Conservation (phyloP, 371 early-diverging fungal genomes). For the Mortierella sp. region DNA sequence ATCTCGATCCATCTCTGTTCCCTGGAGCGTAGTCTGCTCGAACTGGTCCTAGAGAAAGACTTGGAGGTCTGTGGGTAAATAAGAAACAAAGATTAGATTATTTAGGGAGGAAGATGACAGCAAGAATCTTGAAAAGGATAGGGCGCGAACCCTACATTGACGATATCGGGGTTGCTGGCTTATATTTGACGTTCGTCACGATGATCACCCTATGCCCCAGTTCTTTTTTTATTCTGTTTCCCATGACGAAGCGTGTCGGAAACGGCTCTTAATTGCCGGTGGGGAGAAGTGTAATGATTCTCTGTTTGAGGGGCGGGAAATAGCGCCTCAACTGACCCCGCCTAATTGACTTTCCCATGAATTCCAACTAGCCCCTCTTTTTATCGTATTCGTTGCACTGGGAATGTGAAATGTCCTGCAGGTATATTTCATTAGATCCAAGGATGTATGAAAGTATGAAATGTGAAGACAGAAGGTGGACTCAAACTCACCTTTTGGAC, state of each 20-base stretch:
- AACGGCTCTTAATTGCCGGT: too few relatives aligned
- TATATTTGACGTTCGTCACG: not conserved
- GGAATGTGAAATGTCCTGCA: not conserved
- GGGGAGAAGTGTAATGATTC: too few relatives aligned
- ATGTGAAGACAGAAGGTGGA: not conserved
- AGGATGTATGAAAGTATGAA: not conserved
- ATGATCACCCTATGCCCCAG: not conserved
- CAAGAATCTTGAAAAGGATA: not conserved
- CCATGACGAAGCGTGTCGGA: not conserved
- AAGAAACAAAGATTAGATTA: not conserved
- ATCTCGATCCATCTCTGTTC: constrained; percentile 26
- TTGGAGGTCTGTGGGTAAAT: not conserved
- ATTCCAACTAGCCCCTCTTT: not conserved
- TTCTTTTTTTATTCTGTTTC: too few relatives aligned
- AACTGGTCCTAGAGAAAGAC: not conserved
- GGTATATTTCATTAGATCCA: not conserved
- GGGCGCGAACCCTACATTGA: not conserved
- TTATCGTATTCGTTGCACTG: not conserved
- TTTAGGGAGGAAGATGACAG: not conserved
- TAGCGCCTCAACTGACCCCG: not conserved
- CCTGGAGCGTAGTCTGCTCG: constrained; percentile 16
- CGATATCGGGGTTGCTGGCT: not conserved
- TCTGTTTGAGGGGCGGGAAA: too few relatives aligned
- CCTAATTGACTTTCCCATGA: not conserved
- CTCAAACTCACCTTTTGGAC: constrained; percentile 8